Percentiles rank a stretch among this genome's conserved stretches.
phyloP scores from a whole-genome alignment of 495 filamentous ascomycete species.

The Neurospora pannonica region DNA sequence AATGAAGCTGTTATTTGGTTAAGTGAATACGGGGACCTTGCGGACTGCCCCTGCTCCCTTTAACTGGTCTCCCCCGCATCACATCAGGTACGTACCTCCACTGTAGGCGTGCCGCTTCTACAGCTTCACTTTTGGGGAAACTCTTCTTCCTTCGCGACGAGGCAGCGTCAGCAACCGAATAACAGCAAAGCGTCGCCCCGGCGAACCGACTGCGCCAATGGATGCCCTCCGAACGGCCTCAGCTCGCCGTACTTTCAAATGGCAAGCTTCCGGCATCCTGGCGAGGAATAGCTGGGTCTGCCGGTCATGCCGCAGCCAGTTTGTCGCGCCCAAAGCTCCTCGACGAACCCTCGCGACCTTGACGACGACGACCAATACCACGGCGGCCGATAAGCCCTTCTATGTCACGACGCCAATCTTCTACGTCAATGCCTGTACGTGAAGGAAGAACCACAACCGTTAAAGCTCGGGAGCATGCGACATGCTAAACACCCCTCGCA shows the following conservation, averaged over 20 bases:
- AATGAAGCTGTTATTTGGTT: not conserved
- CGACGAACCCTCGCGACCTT: not conserved
- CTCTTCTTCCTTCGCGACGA: not conserved
- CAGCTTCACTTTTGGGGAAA: not conserved
- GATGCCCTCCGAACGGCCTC: not conserved
- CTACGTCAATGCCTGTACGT: conserved; percentile 91
- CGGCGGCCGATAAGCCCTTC: conserved; percentile 61
- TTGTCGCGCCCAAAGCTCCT: conserved; percentile 6
- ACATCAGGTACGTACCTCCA: not conserved
- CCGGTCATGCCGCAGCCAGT: conserved; percentile 3
- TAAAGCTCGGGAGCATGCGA: not conserved
- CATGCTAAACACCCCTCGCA: conserved; percentile 27
- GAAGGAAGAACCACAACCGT: not conserved
- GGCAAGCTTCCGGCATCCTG: not conserved
- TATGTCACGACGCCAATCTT: conserved; percentile 97
- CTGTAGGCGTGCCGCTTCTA: not conserved
- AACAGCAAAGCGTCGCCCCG: not conserved
- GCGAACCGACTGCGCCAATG: not conserved
- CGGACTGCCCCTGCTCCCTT: not conserved
- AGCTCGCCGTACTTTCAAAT: conserved; percentile 4
- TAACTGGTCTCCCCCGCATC: not conserved
- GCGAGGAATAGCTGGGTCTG: conserved; percentile 4
- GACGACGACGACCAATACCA: not conserved
- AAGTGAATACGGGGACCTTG: not conserved
- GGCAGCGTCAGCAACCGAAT: not conserved